Conservation (phyloP, 2,329 filamentous ascomycete genomes). For the Mycosphaerella sp. region DNA sequence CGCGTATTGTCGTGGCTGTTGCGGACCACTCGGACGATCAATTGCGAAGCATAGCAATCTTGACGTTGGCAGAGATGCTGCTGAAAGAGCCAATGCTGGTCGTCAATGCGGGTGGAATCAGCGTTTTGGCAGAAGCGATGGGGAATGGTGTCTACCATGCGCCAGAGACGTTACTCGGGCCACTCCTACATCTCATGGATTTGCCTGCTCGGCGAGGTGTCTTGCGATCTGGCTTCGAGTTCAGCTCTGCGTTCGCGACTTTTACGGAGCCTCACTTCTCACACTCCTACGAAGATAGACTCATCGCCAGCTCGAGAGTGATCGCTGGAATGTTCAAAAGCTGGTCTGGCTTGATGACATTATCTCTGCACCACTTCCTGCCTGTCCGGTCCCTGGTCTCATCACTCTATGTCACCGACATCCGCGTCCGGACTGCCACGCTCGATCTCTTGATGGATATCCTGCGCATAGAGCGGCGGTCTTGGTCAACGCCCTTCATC, state of each 20-base stretch:
- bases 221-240: slow-evolving; percentile 78
- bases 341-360: slow-evolving; percentile 84
- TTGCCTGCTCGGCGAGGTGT: slow-evolving; percentile 73
- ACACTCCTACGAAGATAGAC: slow-evolving; percentile 53
- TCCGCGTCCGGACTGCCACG: slow-evolving; percentile 63
- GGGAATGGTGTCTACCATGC: slow-evolving; percentile 88
- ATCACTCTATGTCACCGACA: slow-evolving; percentile 54
- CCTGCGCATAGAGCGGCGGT: slow-evolving; percentile 82
- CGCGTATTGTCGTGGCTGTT: slow-evolving; percentile 83
- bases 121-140: slow-evolving; percentile 82
- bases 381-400: slow-evolving; percentile 75
- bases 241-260: slow-evolving; percentile 78
- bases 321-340: slow-evolving; percentile 85
- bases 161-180: slow-evolving; percentile 77
- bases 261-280: slow-evolving; percentile 74
- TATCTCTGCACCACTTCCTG: slow-evolving; percentile 82
- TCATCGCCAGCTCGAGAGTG: slow-evolving; percentile 88
- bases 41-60: slow-evolving; percentile 79
- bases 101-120: slow-evolving; percentile 75
- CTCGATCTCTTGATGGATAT: slow-evolving; percentile 80
- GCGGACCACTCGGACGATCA: slow-evolving; percentile 82
- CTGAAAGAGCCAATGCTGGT: slow-evolving; percentile 77
- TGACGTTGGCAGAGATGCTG: slow-evolving; percentile 88
- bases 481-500: slow-evolving; percentile 93
- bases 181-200: slow-evolving; percentile 87